Evolutionary conservation across 2,329 filamentous ascomycete genomes (phyloP).

Genomic region (Colletotrichum godetiae): DNA sequence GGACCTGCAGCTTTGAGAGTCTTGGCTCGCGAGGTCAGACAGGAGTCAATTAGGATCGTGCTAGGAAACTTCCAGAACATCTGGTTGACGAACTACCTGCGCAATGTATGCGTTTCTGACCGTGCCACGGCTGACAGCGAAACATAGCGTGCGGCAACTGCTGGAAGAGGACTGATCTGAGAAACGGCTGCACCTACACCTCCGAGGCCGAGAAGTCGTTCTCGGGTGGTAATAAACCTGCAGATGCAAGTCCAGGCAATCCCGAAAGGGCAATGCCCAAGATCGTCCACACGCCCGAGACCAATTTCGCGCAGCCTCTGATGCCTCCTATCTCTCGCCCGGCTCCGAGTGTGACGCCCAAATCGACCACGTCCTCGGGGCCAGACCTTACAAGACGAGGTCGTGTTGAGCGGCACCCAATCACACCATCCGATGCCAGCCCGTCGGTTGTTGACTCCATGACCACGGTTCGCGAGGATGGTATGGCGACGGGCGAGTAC

Average conservation of each 20-base stretch:
- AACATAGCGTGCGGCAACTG: slow-evolving; percentile 46
- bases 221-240: not conserved
- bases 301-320: slow-evolving; percentile 2
- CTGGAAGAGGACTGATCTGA: slow-evolving; percentile 42
- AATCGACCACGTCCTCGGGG: slow-evolving; percentile 17
- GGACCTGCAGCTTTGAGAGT: not conserved
- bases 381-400: slow-evolving; percentile 2
- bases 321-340: not conserved
- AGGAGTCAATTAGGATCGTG: not conserved
- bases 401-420: slow-evolving; percentile 18
- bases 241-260: not conserved
- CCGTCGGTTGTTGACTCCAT: slow-evolving; percentile 56
- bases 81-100: not conserved
- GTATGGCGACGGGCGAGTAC: slow-evolving; percentile 52
- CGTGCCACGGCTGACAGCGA: not conserved
- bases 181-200: slow-evolving; percentile 44
- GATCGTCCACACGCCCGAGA: slow-evolving; percentile 7
- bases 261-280: not conserved
- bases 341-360: slow-evolving; percentile 1
- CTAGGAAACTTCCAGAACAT: not conserved
- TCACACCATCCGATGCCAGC: slow-evolving; percentile 31
- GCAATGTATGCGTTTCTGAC: too few species aligned
- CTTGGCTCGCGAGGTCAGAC: not conserved
- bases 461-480: slow-evolving; percentile 57
- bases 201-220: slow-evolving; percentile 21